These are phyloP conservation scores for Cyclotella sp. DNA, from an alignment of 108 stramenopile species.

Conservation along the genomic window DNA sequence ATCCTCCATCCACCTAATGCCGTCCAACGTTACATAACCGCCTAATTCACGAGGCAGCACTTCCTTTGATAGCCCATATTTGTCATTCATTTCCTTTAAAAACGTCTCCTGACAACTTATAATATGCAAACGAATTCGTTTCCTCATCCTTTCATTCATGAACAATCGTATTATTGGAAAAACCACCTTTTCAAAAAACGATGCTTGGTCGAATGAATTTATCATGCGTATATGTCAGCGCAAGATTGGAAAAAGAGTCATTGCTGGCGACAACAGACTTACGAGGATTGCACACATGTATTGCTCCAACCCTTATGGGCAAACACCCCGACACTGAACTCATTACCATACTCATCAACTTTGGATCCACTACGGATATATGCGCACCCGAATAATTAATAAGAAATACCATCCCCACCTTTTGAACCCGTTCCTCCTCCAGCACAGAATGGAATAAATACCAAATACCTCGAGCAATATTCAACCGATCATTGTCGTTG, in stretches of 20 bases:
- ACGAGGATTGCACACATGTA: slow-evolving; percentile 66
- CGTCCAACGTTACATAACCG: slow-evolving; percentile 52
- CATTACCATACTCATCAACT: slow-evolving; percentile 43
- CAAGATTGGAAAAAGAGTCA: background rate
- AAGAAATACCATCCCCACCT: slow-evolving; percentile 56
- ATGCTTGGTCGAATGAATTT: background rate
- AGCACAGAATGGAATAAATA: background rate
- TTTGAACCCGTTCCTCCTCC: slow-evolving; percentile 31
- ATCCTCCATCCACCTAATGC: slow-evolving; percentile 36
- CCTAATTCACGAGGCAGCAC: slow-evolving; percentile 62
- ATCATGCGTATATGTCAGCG: background rate
- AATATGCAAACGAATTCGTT: slow-evolving; percentile 58
- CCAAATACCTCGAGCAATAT: background rate
- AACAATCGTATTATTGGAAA: slow-evolving; percentile 62
- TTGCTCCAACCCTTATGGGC: slow-evolving; percentile 54
- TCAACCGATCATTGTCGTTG: background rate
- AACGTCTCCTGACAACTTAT: slow-evolving; percentile 53
- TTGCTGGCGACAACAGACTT: background rate
- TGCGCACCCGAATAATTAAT: slow-evolving; percentile 40
- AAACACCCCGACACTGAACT: slow-evolving; percentile 55
- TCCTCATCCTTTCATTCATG: slow-evolving; percentile 53
- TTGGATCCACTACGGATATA: slow-evolving; percentile 50
- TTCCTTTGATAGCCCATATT: slow-evolving; percentile 50
- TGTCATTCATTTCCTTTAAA: slow-evolving; percentile 36
- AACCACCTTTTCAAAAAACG: slow-evolving; percentile 47